Conservation (phyloP, 352 stramenopile species). For the Phytophthora rubi region DNA sequence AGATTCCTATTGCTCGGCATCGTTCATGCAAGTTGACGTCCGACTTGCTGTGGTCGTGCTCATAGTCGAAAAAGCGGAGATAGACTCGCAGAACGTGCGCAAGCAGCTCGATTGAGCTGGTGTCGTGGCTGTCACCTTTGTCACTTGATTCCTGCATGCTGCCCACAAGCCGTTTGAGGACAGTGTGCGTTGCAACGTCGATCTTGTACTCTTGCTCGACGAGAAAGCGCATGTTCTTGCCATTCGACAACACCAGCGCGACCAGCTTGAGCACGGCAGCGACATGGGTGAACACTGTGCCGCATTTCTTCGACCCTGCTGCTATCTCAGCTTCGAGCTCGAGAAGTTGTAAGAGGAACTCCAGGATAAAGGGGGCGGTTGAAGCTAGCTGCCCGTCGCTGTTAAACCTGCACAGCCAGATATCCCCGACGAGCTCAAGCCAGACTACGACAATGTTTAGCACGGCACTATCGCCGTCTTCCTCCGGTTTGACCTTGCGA, state of each 20-base stretch:
- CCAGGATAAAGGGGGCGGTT: slow-evolving; percentile 19
- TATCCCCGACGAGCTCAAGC: slow-evolving; percentile 36
- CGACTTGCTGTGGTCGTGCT: slow-evolving; percentile 3
- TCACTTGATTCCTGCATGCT: neutral
- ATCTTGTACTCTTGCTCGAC: slow-evolving; percentile 19
- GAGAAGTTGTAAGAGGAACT: slow-evolving; percentile 26
- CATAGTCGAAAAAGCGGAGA: slow-evolving; percentile 29
- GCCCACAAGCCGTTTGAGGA: slow-evolving; percentile 16
- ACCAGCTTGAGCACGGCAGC: slow-evolving; percentile 24
- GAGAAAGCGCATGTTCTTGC: slow-evolving; percentile 30
- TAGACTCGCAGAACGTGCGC: slow-evolving; percentile 32
- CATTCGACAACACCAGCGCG: slow-evolving; percentile 33
- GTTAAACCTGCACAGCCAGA: slow-evolving; percentile 48
- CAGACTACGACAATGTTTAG: slow-evolving; percentile 23
- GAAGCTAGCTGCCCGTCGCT: slow-evolving; percentile 35
- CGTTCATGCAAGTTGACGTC: slow-evolving; percentile 26
- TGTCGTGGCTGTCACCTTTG: neutral
- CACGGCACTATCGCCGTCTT: slow-evolving; percentile 12
- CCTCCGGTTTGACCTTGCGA: neutral
- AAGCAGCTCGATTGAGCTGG: slow-evolving; percentile 19
- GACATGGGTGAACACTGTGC: slow-evolving; percentile 10
- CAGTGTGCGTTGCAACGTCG: slow-evolving; percentile 14
- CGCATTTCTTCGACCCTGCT: neutral
- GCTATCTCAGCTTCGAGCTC: slow-evolving; percentile 12
- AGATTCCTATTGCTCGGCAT: slow-evolving; percentile 33